A percentile compares a stretch with the other conserved stretches of the same genome.
Conservation (phyloP, 441 rosid species). For the Viola pubescens region DNA sequence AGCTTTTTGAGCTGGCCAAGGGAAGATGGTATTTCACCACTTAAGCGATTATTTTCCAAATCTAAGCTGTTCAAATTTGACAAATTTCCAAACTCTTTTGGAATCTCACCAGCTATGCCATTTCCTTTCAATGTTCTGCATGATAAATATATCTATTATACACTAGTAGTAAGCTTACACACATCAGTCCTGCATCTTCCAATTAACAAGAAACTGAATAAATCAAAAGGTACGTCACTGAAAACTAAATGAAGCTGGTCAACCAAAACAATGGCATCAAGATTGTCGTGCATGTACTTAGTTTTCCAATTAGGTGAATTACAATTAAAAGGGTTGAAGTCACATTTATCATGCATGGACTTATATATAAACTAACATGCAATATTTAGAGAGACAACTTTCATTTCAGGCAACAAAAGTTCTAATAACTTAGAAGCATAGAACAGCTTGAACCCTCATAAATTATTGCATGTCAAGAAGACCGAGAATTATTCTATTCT, state of each 20-base stretch:
- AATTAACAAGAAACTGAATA: no score
- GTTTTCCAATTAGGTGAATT: background rate
- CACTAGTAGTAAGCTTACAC: slow-evolving; percentile 6
- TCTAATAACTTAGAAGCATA: no score
- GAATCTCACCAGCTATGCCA: slow-evolving; percentile 80
- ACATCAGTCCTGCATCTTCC: background rate
- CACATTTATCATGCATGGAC: no score
- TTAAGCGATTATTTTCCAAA: slow-evolving; percentile 68
- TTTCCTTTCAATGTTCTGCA: slow-evolving; percentile 76
- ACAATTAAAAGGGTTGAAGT: no score
- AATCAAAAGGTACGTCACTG: background rate
- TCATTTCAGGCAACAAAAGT: no score
- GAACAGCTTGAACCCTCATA: no score
- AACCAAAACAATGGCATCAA: background rate
- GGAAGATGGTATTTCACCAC: slow-evolving; percentile 70
- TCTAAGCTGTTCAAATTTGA: slow-evolving; percentile 76
- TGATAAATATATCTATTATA: slow-evolving; percentile 13
- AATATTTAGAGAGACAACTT: no score
- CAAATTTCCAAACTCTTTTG: slow-evolving; percentile 74
- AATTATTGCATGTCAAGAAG: no score
- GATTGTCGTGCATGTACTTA: background rate
- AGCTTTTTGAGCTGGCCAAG: slow-evolving; percentile 75
- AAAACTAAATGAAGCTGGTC: background rate
- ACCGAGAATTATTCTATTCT: no score
- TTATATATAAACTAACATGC: no score